Evolutionary conservation across 2,329 filamentous ascomycete genomes (phyloP).

Genomic region (Fusarium chaquense): DNA sequence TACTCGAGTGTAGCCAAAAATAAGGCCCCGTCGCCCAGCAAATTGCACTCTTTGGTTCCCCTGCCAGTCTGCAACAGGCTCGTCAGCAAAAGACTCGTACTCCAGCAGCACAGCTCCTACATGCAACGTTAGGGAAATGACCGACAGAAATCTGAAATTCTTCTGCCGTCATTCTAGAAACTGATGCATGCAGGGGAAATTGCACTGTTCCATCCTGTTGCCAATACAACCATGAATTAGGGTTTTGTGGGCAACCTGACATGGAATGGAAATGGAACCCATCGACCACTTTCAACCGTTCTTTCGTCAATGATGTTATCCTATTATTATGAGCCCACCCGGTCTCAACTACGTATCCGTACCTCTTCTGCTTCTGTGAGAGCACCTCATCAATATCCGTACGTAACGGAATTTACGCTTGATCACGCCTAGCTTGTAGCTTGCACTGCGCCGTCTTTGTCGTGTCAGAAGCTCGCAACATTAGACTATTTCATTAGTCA

Average conservation of each 20-base stretch:
- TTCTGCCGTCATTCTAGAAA: conserved; percentile 53
- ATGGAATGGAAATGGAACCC: neutral
- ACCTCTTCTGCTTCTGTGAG: neutral
- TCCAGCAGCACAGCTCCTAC: neutral
- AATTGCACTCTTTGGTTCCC: conserved; percentile 36
- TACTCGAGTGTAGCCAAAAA: conserved; percentile 28
- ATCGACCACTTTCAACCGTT: neutral
- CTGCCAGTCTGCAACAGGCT: conserved; percentile 15
- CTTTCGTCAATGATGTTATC: neutral
- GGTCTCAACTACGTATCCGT: neutral
- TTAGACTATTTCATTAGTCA: conserved; percentile 17
- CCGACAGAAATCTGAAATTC: conserved; percentile 24
- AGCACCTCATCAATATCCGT: neutral
- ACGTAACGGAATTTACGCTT: conserved; percentile 9
- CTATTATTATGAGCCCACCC: neutral
- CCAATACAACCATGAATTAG: conserved; percentile 27
- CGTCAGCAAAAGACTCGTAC: neutral
- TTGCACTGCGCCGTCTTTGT: neutral
- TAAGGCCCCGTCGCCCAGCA: conserved; percentile 25
- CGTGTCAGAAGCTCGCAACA: conserved; percentile 15
- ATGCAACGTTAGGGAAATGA: conserved; percentile 9
- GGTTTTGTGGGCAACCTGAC: conserved; percentile 25
- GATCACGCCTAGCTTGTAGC: conserved; percentile 4
- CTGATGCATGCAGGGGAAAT: conserved; percentile 37
- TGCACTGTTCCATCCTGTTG: conserved; percentile 16